Conservation (phyloP, 176 grass and related monocot genomes). For the Hordeum marinum region DNA sequence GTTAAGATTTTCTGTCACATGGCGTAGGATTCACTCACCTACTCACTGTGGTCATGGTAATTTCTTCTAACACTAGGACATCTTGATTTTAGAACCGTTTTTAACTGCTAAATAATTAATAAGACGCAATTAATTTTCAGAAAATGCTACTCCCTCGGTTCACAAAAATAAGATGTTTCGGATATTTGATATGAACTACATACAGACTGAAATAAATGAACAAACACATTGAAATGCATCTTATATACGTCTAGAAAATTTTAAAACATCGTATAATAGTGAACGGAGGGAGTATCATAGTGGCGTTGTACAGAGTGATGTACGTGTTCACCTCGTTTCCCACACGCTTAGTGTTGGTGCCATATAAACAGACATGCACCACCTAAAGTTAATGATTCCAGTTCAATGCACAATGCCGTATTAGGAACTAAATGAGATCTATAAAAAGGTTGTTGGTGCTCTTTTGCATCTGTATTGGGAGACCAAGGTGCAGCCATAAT, state of each 20-base stretch:
- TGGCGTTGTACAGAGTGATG: neutral
- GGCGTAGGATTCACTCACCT: neutral
- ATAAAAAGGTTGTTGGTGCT: constrained; percentile 11
- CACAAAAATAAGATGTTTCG: too few species aligned
- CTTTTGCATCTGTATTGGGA: constrained; percentile 9
- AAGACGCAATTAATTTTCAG: too few species aligned
- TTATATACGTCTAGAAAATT: too few species aligned
- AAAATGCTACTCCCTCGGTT: neutral
- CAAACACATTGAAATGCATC: too few species aligned
- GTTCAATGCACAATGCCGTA: neutral
- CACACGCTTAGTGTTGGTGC: neutral
- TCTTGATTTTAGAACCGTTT: neutral
- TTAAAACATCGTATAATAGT: too few species aligned
- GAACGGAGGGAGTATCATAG: neutral
- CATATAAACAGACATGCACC: neutral
- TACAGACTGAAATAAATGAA: too few species aligned
- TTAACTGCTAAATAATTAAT: neutral
- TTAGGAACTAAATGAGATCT: constrained; percentile 9
- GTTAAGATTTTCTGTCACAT: neutral
- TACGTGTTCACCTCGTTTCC: constrained; percentile 24
- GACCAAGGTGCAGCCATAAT: constrained; percentile 33
- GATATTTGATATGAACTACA: too few species aligned
- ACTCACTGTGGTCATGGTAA: neutral
- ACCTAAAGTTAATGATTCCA: neutral
- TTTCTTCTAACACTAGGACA: neutral